Conservation (phyloP, 176 grass and related monocot species). For the Panicum miliaceum region DNA sequence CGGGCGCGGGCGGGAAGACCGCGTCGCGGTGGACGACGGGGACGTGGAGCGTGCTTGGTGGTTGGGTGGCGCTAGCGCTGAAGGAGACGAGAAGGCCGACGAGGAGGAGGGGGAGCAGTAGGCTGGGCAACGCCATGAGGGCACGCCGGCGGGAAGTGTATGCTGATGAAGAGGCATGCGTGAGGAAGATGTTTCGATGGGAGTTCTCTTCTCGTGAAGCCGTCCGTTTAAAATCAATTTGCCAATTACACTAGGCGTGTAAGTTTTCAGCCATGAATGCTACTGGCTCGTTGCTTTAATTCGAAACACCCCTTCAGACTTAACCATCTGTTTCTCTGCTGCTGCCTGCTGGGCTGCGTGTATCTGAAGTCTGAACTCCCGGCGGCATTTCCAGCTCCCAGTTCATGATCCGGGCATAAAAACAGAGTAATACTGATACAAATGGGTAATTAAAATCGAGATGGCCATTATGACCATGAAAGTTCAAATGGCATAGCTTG, state of each 20-base stretch:
- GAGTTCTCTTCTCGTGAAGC: neutral
- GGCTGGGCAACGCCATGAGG: constrained; percentile 42
- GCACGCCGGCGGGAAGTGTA: neutral
- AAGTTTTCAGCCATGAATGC: constrained; percentile 18
- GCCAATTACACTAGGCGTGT: neutral
- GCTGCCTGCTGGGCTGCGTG: too few relatives aligned
- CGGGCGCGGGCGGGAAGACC: constrained; percentile 37
- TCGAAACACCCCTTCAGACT: neutral
- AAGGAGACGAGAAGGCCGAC: constrained; percentile 30
- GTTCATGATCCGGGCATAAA: too few relatives aligned
- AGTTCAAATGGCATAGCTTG: too few relatives aligned
- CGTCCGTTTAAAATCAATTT: constrained; percentile 3
- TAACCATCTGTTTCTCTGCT: neutral
- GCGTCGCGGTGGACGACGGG: constrained; percentile 58
- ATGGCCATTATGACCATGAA: too few relatives aligned
- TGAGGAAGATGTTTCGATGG: neutral
- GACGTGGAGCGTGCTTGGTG: constrained; percentile 50
- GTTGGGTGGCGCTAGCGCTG: neutral
- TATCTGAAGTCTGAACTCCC: too few relatives aligned
- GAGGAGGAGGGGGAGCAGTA: neutral
- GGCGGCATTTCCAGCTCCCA: too few relatives aligned
- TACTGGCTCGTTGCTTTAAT: constrained; percentile 12
- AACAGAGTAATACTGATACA: too few relatives aligned
- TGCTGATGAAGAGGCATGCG: neutral
- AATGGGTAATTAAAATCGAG: too few relatives aligned